Conservation (phyloP, 108 stramenopile genomes). For the Nitzschia sp. region DNA sequence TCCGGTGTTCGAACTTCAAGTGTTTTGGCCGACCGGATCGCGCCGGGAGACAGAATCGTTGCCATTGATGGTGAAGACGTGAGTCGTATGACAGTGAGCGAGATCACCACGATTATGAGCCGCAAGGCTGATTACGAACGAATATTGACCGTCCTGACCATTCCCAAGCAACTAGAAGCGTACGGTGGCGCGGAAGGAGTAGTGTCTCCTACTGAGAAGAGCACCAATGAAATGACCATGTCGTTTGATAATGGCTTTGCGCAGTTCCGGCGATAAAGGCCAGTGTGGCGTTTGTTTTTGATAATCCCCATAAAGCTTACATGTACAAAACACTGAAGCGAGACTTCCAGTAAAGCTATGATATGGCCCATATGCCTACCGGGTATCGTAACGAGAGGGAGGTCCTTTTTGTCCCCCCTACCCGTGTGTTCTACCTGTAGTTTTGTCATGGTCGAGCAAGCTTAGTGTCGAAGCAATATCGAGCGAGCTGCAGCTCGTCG, state of each 20-base stretch:
- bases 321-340: no score
- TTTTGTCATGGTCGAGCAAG: no score
- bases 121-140: slow-evolving; percentile 87
- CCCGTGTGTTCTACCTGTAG: no score
- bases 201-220: background rate
- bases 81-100: slow-evolving; percentile 84
- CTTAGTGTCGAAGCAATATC: no score
- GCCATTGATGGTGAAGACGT: slow-evolving; percentile 93
- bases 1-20: slow-evolving; percentile 82
- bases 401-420: no score
- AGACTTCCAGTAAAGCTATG: no score
- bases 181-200: background rate
- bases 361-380: background rate
- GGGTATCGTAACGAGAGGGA: background rate
- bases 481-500: no score
- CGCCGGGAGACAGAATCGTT: slow-evolving; percentile 85
- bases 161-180: slow-evolving; percentile 15
- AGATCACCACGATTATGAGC: slow-evolving; percentile 90
- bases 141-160: slow-evolving; percentile 68
- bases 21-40: slow-evolving; percentile 74
- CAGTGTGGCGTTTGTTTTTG: background rate
- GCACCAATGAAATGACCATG: background rate
- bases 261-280: background rate
- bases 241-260: background rate
- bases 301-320: no score